phyloP scores from a whole-genome alignment of 2,329 filamentous ascomycete species.

The Dactylellina haptotyla region DNA sequence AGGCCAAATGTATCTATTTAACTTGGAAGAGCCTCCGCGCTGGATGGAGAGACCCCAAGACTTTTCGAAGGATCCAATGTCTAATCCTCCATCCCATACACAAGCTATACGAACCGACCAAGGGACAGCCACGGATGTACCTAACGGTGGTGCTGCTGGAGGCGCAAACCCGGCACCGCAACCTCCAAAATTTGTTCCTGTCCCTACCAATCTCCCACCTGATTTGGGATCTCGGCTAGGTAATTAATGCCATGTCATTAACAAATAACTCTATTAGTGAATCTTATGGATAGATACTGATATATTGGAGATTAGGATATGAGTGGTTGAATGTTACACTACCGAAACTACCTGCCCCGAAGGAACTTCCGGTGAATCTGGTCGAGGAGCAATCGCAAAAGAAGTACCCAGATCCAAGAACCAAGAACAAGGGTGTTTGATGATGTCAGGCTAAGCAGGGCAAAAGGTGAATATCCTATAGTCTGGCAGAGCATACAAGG shows the following conservation, averaged over 20 bases:
- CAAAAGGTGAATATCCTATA: too few species aligned
- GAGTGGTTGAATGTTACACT: neutral
- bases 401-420: neutral
- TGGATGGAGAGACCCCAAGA: neutral
- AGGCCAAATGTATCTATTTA: neutral
- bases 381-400: neutral
- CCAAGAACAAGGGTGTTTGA: neutral
- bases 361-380: slow-evolving; percentile 2
- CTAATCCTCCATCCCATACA: too few species aligned
- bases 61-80: too few species aligned
- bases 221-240: neutral
- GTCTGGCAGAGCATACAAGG: too few species aligned
- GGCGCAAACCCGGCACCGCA: neutral
- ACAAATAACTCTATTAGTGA: neutral
- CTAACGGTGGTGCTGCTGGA: too few species aligned
- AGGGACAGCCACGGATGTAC: too few species aligned
- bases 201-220: neutral
- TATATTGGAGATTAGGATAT: slow-evolving; percentile 6
- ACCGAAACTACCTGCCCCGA: neutral
- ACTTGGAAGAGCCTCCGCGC: slow-evolving; percentile 1
- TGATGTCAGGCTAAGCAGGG: neutral
- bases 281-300: neutral
- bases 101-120: too few species aligned
- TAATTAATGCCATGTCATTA: neutral
- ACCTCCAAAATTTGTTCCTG: neutral